These are phyloP conservation scores for Diversispora epigaea DNA, from an alignment of 192 early-diverging fungal genomes.

Conservation along the genomic window DNA sequence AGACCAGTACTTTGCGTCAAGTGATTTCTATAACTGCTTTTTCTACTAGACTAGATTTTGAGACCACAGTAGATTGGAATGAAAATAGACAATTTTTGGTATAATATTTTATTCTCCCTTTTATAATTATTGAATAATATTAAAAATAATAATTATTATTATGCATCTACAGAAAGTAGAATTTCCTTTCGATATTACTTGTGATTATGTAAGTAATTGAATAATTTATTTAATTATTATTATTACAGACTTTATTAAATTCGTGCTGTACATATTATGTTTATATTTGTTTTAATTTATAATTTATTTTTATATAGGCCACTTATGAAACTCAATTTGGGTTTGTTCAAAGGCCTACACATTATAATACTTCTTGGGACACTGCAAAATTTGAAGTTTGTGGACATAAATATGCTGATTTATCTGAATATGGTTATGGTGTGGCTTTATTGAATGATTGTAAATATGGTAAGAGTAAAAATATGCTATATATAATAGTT, in stretches of 20 bases:
- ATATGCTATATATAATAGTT: too few species aligned
- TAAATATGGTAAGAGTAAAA: slow-evolving; percentile 70
- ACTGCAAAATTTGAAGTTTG: slow-evolving; percentile 95
- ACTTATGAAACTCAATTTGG: slow-evolving; percentile 98
- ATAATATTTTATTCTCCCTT: slow-evolving; percentile 14
- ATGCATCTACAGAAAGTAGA: slow-evolving; percentile 75
- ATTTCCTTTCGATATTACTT: slow-evolving; percentile 82
- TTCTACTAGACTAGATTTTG: slow-evolving; percentile 82
- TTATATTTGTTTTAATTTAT: background rate
- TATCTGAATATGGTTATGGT: slow-evolving; percentile 95
- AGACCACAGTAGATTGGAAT: slow-evolving; percentile 87
- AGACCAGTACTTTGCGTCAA: slow-evolving; percentile 69
- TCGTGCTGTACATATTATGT: too few species aligned
- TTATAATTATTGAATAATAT: background rate
- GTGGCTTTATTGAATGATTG: slow-evolving; percentile 92
- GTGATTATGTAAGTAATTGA: slow-evolving; percentile 53
- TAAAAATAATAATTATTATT: background rate
- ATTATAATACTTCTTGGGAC: slow-evolving; percentile 93
- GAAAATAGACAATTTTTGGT: slow-evolving; percentile 85
- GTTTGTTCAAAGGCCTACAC: slow-evolving; percentile 86
- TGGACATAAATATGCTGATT: slow-evolving; percentile 94
- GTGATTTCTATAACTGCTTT: slow-evolving; percentile 72
- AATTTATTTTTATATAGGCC: slow-evolving; percentile 45
- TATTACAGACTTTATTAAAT: too few species aligned
- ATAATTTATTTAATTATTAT: background rate